Base-by-base conservation (phyloP, 2,329 filamentous ascomycete genomes). In the Sporothrix curviconia region DNA sequence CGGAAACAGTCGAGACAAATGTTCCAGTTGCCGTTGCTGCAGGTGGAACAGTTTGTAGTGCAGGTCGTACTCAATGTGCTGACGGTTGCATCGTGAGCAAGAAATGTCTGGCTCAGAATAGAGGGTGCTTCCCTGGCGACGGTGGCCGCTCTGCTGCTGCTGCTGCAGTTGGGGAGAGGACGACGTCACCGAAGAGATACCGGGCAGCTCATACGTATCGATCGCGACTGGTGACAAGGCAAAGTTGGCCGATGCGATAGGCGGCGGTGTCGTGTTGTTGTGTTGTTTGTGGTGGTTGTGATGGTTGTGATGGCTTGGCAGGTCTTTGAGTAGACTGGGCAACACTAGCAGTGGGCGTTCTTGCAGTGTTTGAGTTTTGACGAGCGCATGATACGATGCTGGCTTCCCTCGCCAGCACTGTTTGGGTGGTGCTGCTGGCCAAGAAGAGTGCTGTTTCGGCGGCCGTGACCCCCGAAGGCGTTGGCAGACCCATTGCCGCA, bases 1-100 rank as follows among this genome's bases (percentile, higher is more conserved):
- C 90, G 84, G 69, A 95, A 96, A 73, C 92, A 97, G 62, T 79
- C 78, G 2, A 88, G 72, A 66, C 92, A 97, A 11, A 96, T 76
- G 67, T 92, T 87, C 77, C 86, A 95, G 47, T 82, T 76, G 1
- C 89, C 90, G 6, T 78, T 73, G 15, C 81, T 76, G 69, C 92
- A 96, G 51, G 77, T 76, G 2, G 73, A 70, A 70, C 92, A 97
- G 67, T 88, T n/a, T 88, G 71, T 92, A 95, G 70, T 96, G 90
- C 2, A 96, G 74, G 8, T 90, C 84, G 64, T 95, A 90, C 68
- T 96, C 87, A 37, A 96, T 92, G 60, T 91, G 81, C 6, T 76
- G 66, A 61, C 80, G 86, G 19, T 77, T 73, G 68, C 92, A 97
- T 9, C 82, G 77, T 37, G 84, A 80, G 68, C 92, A 96, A 8